phyloP scores from a whole-genome alignment of 2,329 filamentous ascomycete genomes.

The Fusarium sp. region DNA sequence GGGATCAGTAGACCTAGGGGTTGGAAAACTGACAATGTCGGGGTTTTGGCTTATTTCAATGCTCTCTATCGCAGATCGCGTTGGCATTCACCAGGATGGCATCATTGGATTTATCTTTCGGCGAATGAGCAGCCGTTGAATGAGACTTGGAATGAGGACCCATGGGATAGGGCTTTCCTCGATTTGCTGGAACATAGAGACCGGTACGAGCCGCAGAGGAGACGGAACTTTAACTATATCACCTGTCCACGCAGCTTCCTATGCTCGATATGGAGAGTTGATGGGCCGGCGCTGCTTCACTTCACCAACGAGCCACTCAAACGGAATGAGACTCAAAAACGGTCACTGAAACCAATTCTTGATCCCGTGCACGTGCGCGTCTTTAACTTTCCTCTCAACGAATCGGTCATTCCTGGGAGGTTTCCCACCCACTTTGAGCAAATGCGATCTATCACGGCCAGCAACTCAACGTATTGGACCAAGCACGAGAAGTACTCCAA shows the following conservation, averaged over 20 bases:
- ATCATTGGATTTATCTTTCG: slow-evolving; percentile 6
- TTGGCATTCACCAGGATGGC: neutral
- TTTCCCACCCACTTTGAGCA: neutral
- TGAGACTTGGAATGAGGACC: neutral
- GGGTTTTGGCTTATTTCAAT: rapidly evolving
- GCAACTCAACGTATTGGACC: neutral
- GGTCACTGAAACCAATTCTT: neutral
- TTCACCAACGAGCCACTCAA: neutral
- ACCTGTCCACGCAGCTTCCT: neutral
- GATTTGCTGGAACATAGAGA: neutral
- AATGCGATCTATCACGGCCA: neutral
- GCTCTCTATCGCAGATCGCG: neutral
- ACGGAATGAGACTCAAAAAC: rapidly evolving
- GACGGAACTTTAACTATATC: neutral
- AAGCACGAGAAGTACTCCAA: neutral
- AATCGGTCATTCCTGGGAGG: neutral
- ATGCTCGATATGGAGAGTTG: neutral
- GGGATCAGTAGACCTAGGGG: neutral
- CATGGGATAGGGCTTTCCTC: neutral
- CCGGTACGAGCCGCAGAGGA: neutral
- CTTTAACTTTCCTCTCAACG: neutral
- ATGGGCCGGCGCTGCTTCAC: neutral
- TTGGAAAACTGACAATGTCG: neutral
- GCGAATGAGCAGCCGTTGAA: neutral
- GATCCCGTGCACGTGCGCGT: neutral